A percentile compares a stretch with the other conserved stretches of the same genome.
Conservation (phyloP, 495 filamentous ascomycete genomes). For the Aspergillus ostianus region DNA sequence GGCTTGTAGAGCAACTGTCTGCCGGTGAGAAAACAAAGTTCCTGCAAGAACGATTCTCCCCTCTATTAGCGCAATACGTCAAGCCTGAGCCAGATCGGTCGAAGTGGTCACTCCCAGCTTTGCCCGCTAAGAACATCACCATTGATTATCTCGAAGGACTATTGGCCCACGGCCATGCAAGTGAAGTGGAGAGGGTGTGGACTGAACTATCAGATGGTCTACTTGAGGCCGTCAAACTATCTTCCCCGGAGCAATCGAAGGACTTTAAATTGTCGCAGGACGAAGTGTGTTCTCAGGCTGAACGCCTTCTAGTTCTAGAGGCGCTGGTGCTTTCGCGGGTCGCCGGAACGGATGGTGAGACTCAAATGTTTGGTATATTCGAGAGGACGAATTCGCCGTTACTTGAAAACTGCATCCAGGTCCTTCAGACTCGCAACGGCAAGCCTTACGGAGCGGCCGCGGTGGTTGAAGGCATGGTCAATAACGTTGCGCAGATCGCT, state of each 20-base stretch:
- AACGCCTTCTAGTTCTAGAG: slow-evolving; percentile 61
- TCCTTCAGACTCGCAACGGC: slow-evolving; percentile 62
- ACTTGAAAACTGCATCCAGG: slow-evolving; percentile 47
- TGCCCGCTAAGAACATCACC: slow-evolving; percentile 39
- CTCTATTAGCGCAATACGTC: slow-evolving; percentile 59
- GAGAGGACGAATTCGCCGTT: slow-evolving; percentile 34
- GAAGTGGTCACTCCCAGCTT: slow-evolving; percentile 49
- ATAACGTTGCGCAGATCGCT: slow-evolving; percentile 40
- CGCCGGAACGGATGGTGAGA: slow-evolving; percentile 26
- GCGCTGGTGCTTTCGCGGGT: slow-evolving; percentile 40
- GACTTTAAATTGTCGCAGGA: slow-evolving; percentile 70
- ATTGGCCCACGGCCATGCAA: slow-evolving; percentile 22
- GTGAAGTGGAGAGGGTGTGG: slow-evolving; percentile 51
- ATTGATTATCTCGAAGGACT: slow-evolving; percentile 35
- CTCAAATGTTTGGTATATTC: slow-evolving; percentile 23
- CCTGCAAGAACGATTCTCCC: slow-evolving; percentile 48
- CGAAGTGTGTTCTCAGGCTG: slow-evolving; percentile 55
- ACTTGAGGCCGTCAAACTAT: slow-evolving; percentile 61
- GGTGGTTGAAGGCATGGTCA: slow-evolving; percentile 52
- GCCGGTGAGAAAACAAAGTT: slow-evolving; percentile 50
- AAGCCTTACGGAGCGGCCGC: slow-evolving; percentile 81
- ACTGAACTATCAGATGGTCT: slow-evolving; percentile 51
- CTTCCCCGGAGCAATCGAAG: slow-evolving; percentile 74
- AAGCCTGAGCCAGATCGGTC: slow-evolving; percentile 39
- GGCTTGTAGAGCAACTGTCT: slow-evolving; percentile 46